phyloP scores from a whole-genome alignment of 768 basidiomycete genomes.

The Mycena olivaceomarginata region DNA sequence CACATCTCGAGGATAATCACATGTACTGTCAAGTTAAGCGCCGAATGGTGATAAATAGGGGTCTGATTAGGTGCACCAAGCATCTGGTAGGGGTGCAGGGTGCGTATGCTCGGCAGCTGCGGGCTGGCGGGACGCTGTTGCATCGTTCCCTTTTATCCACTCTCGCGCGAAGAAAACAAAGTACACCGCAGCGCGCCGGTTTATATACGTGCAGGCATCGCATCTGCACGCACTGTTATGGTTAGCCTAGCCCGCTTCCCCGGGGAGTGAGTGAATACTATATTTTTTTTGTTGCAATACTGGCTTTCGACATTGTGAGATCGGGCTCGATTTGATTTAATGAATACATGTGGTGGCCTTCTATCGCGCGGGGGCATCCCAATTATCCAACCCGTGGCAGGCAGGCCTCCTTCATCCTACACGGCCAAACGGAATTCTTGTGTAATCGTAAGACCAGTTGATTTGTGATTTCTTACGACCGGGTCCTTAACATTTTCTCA shows the following conservation, averaged over 20 bases:
- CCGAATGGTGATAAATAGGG: too few relatives aligned
- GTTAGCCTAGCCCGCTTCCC: constrained; percentile 15
- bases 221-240: constrained; percentile 13
- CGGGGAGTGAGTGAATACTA: neutral
- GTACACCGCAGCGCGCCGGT: neutral
- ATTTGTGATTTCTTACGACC: too few relatives aligned
- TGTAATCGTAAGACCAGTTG: too few relatives aligned
- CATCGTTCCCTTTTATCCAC: neutral
- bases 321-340: constrained; percentile 4
- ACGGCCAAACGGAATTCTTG: too few relatives aligned
- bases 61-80: too few relatives aligned
- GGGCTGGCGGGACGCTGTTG: constrained; percentile 34
- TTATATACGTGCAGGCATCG: neutral
- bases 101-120: constrained; percentile 78
- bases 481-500: too few relatives aligned
- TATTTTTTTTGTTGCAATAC: neutral
- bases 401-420: too few relatives aligned
- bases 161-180: neutral
- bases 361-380: too few relatives aligned
- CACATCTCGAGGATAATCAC: too few relatives aligned
- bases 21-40: too few relatives aligned
- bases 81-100: constrained; percentile 81
- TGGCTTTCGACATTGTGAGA: neutral
- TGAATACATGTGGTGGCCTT: too few relatives aligned
- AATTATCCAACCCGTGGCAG: too few relatives aligned